These are phyloP conservation scores for Beauveria sp. DNA, from an alignment of 2,329 filamentous ascomycete genomes.

Conservation along the genomic window DNA sequence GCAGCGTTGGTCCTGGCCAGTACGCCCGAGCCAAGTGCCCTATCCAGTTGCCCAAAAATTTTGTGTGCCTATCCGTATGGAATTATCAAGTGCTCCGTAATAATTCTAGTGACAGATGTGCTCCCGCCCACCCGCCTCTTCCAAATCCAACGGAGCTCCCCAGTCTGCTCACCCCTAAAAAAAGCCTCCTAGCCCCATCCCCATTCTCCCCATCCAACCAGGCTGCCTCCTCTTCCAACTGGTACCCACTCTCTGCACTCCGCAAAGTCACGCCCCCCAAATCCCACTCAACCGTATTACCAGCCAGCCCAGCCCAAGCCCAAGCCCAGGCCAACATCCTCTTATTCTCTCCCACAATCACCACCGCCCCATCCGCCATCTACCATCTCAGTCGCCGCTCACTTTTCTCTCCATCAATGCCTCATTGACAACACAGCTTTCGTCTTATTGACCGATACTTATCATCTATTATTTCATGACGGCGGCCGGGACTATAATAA, in stretches of 20 bases:
- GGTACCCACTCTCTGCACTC: slow-evolving; percentile 8
- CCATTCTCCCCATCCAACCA: neutral
- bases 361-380: neutral
- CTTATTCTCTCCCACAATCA: neutral
- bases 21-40: neutral
- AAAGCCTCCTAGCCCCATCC: neutral
- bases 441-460: neutral
- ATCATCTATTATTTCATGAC: neutral
- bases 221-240: neutral
- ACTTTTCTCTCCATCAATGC: slow-evolving; percentile 3
- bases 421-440: slow-evolving; percentile 2
- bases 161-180: neutral
- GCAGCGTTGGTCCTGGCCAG: too few relatives aligned
- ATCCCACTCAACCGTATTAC: neutral
- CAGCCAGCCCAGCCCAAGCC: neutral
- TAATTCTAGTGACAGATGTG: neutral
- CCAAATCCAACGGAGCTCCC: neutral
- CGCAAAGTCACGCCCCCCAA: slow-evolving; percentile 8
- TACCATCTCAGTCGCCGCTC: neutral
- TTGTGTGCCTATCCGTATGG: too few relatives aligned
- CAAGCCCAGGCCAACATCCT: slow-evolving; percentile 1
- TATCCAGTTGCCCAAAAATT: too few relatives aligned
- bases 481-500: neutral
- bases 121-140: neutral
- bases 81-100: neutral